A percentile compares a stretch with the other conserved stretches of the same genome.
Evolutionary conservation across 805 yeast species (phyloP).

Genomic region (Candida gorgasii): DNA sequence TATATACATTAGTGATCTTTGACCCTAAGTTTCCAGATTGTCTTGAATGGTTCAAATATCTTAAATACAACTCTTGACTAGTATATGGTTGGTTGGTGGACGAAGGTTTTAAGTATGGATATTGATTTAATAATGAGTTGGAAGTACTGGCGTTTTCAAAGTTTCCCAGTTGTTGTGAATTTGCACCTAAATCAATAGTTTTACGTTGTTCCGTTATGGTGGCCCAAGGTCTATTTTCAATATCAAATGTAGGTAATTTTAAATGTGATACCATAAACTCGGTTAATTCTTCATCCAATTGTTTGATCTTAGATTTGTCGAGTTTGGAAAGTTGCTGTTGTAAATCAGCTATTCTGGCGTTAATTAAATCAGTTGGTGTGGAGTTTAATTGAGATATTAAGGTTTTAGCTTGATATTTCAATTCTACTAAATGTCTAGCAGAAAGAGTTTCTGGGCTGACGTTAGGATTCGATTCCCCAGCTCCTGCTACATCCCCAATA

Average conservation of each 20-base stretch:
- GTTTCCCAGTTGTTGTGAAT: slow-evolving; percentile 5
- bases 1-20: slow-evolving; percentile 58
- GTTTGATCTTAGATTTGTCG: slow-evolving; percentile 34
- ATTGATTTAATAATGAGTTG: slow-evolving; percentile 33
- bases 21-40: slow-evolving; percentile 66
- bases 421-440: slow-evolving; percentile 34
- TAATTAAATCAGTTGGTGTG: slow-evolving; percentile 32
- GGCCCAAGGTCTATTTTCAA: slow-evolving; percentile 37
- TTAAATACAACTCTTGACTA: slow-evolving; percentile 70
- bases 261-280: slow-evolving; percentile 36
- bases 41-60: slow-evolving; percentile 65
- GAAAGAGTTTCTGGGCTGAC: slow-evolving; percentile 8
- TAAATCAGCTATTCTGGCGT: slow-evolving; percentile 29
- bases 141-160: slow-evolving; percentile 26
- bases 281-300: slow-evolving; percentile 42
- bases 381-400: slow-evolving; percentile 34
- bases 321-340: slow-evolving; percentile 30
- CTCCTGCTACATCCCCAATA: background rate
- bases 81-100: slow-evolving; percentile 67
- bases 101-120: slow-evolving; percentile 67
- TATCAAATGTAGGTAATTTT: slow-evolving; percentile 32
- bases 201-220: slow-evolving; percentile 7
- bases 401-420: slow-evolving; percentile 26
- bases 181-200: slow-evolving; percentile 4
- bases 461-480: background rate